Conservation (phyloP, 2,329 filamentous ascomycete species). For the Didymella pinodella region DNA sequence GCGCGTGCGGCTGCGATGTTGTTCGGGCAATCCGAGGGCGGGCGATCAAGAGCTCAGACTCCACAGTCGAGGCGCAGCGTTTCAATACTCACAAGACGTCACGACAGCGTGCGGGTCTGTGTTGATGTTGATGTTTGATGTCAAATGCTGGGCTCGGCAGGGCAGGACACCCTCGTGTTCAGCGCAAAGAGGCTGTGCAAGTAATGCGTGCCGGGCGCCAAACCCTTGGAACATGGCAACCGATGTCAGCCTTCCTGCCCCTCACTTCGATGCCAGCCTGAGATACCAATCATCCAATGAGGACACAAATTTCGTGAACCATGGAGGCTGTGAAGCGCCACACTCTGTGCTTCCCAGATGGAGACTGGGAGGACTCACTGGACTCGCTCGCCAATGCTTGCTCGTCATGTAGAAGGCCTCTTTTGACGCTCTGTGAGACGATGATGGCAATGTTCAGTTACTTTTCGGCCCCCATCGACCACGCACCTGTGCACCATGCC, state of each 20-base stretch:
- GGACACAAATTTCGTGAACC: conserved; percentile 14
- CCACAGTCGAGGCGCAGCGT: conserved; percentile 37
- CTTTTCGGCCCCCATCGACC: conserved; percentile 13
- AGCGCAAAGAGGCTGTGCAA: conserved; percentile 29
- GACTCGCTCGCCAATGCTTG: conserved; percentile 4
- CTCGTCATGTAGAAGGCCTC: conserved; percentile 1
- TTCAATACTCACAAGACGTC: conserved; percentile 23
- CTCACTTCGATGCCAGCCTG: conserved; percentile 26
- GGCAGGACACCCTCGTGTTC: not conserved
- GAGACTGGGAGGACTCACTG: conserved; percentile 3
- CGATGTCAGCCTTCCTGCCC: conserved; percentile 31
- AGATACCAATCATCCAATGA: conserved; percentile 28
- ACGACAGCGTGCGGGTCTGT: conserved; percentile 32
- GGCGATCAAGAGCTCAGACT: conserved; percentile 30
- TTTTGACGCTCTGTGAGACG: conserved; percentile 1
- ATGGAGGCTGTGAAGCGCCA: conserved; percentile 34
- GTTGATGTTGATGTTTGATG: conserved; percentile 29
- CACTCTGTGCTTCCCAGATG: conserved; percentile 7
- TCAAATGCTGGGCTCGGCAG: conserved; percentile 18
- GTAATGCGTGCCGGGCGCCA: conserved; percentile 16
- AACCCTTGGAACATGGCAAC: conserved; percentile 32
- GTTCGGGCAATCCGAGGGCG: conserved; percentile 16
- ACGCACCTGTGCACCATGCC: not conserved
- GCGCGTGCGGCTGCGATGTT: conserved; percentile 32
- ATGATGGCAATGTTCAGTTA: not conserved